phyloP scores from a whole-genome alignment of 1,284 basidiomycete species.

The Stereum hirsutum region DNA sequence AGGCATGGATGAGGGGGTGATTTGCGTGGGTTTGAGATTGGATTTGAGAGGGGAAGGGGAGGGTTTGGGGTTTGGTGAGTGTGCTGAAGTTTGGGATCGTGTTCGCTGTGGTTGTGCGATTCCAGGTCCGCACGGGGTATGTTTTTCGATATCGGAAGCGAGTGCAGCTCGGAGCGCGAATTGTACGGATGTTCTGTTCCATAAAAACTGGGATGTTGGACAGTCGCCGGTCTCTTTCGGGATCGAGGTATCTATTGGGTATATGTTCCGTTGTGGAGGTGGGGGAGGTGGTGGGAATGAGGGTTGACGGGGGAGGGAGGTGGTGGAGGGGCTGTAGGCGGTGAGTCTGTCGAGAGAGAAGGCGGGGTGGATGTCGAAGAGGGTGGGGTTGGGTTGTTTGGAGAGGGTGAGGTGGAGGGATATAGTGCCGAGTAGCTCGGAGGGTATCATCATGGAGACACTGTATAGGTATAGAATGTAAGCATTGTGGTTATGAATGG shows the following conservation, averaged over 20 bases:
- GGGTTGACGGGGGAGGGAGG: constrained; percentile 8
- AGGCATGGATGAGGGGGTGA: too few relatives aligned
- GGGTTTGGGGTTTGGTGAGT: too few relatives aligned
- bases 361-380: constrained; percentile 25
- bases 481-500: constrained; percentile 10
- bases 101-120: too few relatives aligned
- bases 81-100: too few relatives aligned
- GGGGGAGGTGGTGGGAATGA: constrained; percentile 9
- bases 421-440: constrained; percentile 45
- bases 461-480: constrained; percentile 23
- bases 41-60: too few relatives aligned
- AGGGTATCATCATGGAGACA: constrained; percentile 58
- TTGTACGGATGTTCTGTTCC: constrained; percentile 14
- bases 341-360: constrained; percentile 23
- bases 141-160: constrained; percentile 8
- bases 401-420: constrained; percentile 38
- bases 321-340: too few relatives aligned
- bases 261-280: too few relatives aligned
- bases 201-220: constrained; percentile 15
- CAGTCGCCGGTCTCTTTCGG: constrained; percentile 6
- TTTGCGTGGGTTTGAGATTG: too few relatives aligned
- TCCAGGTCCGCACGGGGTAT: too few relatives aligned
- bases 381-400: constrained; percentile 24
- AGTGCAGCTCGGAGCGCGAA: constrained; percentile 13
- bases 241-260: not conserved